Percentiles rank a stretch among this genome's conserved stretches.
Conservation (phyloP, 163 green algal species). For the Scenedesmus sp. region DNA sequence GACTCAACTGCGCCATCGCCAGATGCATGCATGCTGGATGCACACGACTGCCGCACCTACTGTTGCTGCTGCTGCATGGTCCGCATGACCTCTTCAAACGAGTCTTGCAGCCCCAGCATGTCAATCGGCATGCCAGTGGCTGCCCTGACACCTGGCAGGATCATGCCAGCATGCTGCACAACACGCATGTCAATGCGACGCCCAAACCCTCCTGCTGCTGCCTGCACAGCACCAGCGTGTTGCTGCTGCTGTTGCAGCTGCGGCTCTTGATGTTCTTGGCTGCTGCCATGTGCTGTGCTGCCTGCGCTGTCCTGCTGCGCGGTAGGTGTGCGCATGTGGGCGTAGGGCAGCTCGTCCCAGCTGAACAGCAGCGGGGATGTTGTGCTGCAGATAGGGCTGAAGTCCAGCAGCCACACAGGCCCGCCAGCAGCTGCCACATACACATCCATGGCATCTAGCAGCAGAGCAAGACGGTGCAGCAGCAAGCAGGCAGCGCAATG, state of each 20-base stretch:
- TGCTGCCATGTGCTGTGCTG: not conserved
- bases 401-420: constrained; percentile 88
- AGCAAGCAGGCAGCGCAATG: not conserved
- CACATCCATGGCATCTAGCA: constrained; percentile 85
- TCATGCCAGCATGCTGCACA: constrained; percentile 43
- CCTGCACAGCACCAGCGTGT: not conserved
- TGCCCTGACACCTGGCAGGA: constrained; percentile 59
- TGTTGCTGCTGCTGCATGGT: constrained; percentile 24
- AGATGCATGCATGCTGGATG: not conserved
- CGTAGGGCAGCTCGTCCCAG: constrained; percentile 90
- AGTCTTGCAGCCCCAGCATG: constrained; percentile 72
- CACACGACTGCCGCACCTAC: not conserved
- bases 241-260: constrained; percentile 37
- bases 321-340: constrained; percentile 9
- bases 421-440: constrained; percentile 76
- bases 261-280: not conserved
- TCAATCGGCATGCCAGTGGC: constrained; percentile 74
- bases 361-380: constrained; percentile 92
- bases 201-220: not conserved
- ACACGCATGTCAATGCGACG: constrained; percentile 56
- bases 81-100: constrained; percentile 57
- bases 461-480: not conserved
- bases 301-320: not conserved
- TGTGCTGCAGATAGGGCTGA: constrained; percentile 88
- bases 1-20: too few species aligned